Evolutionary conservation across 352 stramenopile species (phyloP).

Genomic region (Saprolegnia parasitica): DNA sequence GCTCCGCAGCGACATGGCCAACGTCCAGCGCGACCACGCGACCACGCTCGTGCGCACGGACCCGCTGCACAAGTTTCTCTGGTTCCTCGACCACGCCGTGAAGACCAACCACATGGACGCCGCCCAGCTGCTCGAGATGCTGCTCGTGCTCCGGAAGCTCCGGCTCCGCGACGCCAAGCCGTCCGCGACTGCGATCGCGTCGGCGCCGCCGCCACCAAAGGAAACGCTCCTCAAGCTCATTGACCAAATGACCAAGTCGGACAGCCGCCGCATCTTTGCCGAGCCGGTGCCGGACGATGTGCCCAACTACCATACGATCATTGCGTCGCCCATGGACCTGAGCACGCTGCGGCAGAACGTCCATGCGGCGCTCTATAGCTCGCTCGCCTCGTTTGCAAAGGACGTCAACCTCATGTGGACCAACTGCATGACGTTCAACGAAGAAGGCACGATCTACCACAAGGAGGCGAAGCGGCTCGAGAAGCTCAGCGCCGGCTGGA

Average conservation of each 20-base stretch:
- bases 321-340: slow-evolving; percentile 82
- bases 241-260: slow-evolving; percentile 76
- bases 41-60: slow-evolving; percentile 62
- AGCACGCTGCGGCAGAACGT: slow-evolving; percentile 78
- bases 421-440: slow-evolving; percentile 85
- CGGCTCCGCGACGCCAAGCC: slow-evolving; percentile 52
- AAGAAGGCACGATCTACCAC: slow-evolving; percentile 82
- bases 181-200: slow-evolving; percentile 30
- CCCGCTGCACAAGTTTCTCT: slow-evolving; percentile 85
- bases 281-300: slow-evolving; percentile 81
- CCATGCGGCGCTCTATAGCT: slow-evolving; percentile 78
- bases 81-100: slow-evolving; percentile 75
- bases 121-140: slow-evolving; percentile 60
- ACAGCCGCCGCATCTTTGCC: slow-evolving; percentile 75
- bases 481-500: slow-evolving; percentile 74
- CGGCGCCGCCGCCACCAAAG: slow-evolving; percentile 45
- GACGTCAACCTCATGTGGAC: slow-evolving; percentile 85
- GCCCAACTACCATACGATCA: slow-evolving; percentile 75
- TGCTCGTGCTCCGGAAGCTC: slow-evolving; percentile 64
- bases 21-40: slow-evolving; percentile 75
- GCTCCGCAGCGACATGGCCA: slow-evolving; percentile 71
- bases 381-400: slow-evolving; percentile 62
- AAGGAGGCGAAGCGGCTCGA: slow-evolving; percentile 83
- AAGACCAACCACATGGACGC: slow-evolving; percentile 46
- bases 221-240: slow-evolving; percentile 61